Base-by-base conservation (phyloP, 441 rosid genomes). In the Populus tomentosa region DNA sequence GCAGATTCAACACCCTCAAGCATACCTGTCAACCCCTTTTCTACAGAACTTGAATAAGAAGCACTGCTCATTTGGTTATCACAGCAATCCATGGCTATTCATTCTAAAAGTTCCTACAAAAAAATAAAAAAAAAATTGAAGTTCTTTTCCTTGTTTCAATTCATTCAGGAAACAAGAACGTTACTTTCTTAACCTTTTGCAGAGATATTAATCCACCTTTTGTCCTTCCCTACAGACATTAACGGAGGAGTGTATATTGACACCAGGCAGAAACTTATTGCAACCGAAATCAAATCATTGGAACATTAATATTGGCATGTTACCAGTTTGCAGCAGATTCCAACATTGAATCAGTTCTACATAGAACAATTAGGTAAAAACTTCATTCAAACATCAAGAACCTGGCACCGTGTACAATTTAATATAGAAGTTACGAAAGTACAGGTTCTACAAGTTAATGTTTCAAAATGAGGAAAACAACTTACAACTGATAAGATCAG, bases 1-100 rank as follows among this genome's bases (percentile, higher is more conserved):
- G 94, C 98, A 1, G 82, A 72, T 89, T 93, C 97, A 33, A 92
- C 92, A 21, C 97, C 97, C 70, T 86, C 87, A 62, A 95, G 88
- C 97, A 95, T 92, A 56, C 82, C 90, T 21, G 84, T 65, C 82
- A 81, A 90, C 77, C 92, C 95, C 86, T 84, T 95, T 81, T 92
- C 94, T 16, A 88, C 63, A 59, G 24, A 59, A 59, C 63, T n/a
- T 59, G 8, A 56, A 20, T n/a, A 59, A 59, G 46, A 40, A 10
- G 46, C 8, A 59, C 21, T 59, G 11, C 23, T 59, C 63, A 59
- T 7, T 7, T 59, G 24, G n/a, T n/a, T 59, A 59, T 56, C n/a
- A 20, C 9, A 14, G 5, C 20, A 46, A 46, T 46, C 10, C 10
- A 36, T 36, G 40, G 40, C 40, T 42, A 42, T 42, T 42, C 53